Evolutionary conservation across 2,329 filamentous ascomycete species (phyloP).

Genomic region (Phyllosticta paracitricarpa): DNA sequence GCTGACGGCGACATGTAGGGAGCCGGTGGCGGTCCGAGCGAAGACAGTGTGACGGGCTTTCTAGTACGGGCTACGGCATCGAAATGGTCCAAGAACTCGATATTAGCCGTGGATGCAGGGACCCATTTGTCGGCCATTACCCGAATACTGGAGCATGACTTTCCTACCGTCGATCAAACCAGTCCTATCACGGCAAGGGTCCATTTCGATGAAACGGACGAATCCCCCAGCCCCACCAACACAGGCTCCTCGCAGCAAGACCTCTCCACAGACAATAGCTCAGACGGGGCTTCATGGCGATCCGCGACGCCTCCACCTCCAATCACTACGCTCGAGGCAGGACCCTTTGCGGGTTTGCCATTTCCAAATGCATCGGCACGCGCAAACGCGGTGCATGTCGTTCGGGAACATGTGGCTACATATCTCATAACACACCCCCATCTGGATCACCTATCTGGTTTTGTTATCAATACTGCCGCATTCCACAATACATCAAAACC

Average conservation of each 20-base stretch:
- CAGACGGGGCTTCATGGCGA: constrained; percentile 3
- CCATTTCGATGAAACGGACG: constrained; percentile 1
- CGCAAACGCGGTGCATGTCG: constrained; percentile 73
- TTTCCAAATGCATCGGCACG: constrained; percentile 56
- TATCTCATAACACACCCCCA: constrained; percentile 97
- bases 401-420: constrained; percentile 69
- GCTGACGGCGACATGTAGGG: constrained; percentile 46
- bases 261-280: neutral
- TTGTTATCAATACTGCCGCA: constrained; percentile 87
- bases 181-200: constrained; percentile 1
- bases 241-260: constrained; percentile 1
- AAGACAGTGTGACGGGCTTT: constrained; percentile 83
- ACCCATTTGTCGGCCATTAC: constrained; percentile 79
- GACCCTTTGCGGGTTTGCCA: constrained; percentile 72
- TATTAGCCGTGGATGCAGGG: constrained; percentile 89
- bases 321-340: constrained; percentile 48
- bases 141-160: constrained; percentile 57
- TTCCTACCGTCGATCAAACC: constrained; percentile 31
- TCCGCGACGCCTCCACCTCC: constrained; percentile 21
- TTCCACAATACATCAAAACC: constrained; percentile 65
- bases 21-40: constrained; percentile 76
- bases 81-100: constrained; percentile 70
- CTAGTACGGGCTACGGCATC: constrained; percentile 73
- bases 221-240: constrained; percentile 7
- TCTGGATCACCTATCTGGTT: constrained; percentile 83